Evolutionary conservation across 2,329 filamentous ascomycete genomes (phyloP), one percentile per base, ranked within the genome.

Genomic region (Zasmidium citrigriseum): DNA sequence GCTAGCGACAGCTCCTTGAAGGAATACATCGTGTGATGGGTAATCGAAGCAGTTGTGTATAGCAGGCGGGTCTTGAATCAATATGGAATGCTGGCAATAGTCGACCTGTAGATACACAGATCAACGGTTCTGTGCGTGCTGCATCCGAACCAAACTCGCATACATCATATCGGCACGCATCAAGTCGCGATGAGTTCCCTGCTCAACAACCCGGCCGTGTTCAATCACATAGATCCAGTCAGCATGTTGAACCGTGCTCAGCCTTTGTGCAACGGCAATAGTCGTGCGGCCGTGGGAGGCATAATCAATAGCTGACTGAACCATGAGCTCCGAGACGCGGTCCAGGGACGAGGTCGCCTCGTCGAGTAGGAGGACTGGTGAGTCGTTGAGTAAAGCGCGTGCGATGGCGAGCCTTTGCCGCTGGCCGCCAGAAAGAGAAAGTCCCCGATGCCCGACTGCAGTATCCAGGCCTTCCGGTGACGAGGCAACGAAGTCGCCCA

Each of bases 291-390:
- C 67, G 64, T 41, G 29, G 0, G 69, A 34, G 78, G 79, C 76
- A n/a, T 67, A 59, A 27, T 90, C 86, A 68, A 93, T 85, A 0
- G 89, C 88, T 0, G 77, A 77, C 73, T 92, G 86, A 10, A 90
- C 85, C 0, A 86, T 75, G 62, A 82, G 82, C 69, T 90, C 88
- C 0, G 82, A 85, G 66, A 87, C 82, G 0, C 85, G 85, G 63
- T 90, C 87, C 0, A 91, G 77, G 54, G 77, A 80, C 1, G 76
- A 80, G 0, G 84, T 86, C 3, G 84, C 83, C 68, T 87, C 83
- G 52, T 87, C 85, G 0, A 87, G 72, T 1, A 87, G 71, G 4
- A 86, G 69, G 3, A 86, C 67, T 7, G 70, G 68, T 0, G 83
- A 83, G 18, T 80, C 76, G 1, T 82, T 75, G 4, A 85, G 74